Evolutionary conservation across 139 green algal genomes (phyloP), one percentile per base, ranked within the genome.

Genomic region (Micromonas pusilla): DNA sequence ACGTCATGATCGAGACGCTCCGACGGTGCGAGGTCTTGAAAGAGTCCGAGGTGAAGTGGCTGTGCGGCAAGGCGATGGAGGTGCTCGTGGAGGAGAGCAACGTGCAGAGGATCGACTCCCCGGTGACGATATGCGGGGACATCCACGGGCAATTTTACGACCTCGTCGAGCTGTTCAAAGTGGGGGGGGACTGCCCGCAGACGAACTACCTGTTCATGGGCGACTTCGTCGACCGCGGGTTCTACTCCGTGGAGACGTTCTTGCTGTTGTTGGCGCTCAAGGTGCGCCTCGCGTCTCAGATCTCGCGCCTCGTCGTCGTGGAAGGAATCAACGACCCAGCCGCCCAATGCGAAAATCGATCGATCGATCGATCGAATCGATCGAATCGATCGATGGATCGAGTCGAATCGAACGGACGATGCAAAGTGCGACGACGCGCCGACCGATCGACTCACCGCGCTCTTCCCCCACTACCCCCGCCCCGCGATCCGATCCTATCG

Each of bases 171-270:
- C 90, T 99, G 21, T 99, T 99, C 80, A 92, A 95, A 76, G 93
- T 97, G 6, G 95, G 95, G 9, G 95, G 95, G 1, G 95, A 99
- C 76, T 97, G 92, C 74, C 95, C 95, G 25, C 83, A 93, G 83
- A 97, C 89, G 19, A 98, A 97, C 83, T 99, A 99, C 83, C 84
- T 99, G 78, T 99, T 99, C 85, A 96, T 99, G 92, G 95, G 95
- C 0, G 95, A 99, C 82, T 99, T 99, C 87, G 95, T 99, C 9
- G 95, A 99, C 82, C 86, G 95, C 21, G 95, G 95, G 52, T 98
- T 99, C 79, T 98, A 98, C 88, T 92, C 83, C 34, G 95, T 98
- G 26, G 95, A 99, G 73, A 98, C 95, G 0, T 99, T 99, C 71
- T 85, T 98, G 39, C 87, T 99, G 53, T 83, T 99, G 37, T 84